A percentile compares a stretch with the other conserved stretches of the same genome.
Evolutionary conservation across 257 asterid species (phyloP).

Genomic region (Solanum ossicruentum): DNA sequence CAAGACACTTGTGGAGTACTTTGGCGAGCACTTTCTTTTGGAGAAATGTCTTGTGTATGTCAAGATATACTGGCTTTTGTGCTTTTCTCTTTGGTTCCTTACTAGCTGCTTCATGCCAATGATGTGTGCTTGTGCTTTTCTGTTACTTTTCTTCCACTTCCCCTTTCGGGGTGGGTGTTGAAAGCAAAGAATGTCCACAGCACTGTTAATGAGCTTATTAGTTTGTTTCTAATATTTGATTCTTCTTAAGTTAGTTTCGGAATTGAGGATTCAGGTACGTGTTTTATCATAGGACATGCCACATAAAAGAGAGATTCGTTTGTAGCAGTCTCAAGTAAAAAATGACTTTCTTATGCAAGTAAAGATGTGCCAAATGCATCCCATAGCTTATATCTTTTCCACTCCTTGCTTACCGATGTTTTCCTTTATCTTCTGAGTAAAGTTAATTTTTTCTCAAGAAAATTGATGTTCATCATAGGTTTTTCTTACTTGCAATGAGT

Average conservation of each 20-base stretch:
- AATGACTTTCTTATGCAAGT: not conserved
- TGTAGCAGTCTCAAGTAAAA: not conserved
- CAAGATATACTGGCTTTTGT: not conserved
- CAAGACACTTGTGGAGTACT: conserved; percentile 64
- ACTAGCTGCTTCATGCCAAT: not conserved
- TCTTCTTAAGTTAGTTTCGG: not conserved
- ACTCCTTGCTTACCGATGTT: not conserved
- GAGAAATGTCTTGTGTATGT: conserved; percentile 55
- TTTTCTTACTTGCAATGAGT: not conserved
- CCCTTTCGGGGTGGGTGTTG: not conserved
- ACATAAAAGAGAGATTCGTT: not conserved
- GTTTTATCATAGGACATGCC: not conserved
- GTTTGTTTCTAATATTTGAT: not conserved
- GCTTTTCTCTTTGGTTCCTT: not conserved
- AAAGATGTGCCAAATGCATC: not conserved
- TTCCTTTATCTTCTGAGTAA: not conserved
- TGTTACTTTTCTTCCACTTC: not conserved
- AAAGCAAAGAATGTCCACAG: not conserved
- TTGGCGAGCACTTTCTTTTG: conserved; percentile 57
- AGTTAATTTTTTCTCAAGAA: not conserved
- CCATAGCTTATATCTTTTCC: not conserved
- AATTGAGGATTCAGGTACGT: not conserved
- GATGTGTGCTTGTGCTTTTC: not conserved
- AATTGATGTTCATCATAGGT: not conserved
- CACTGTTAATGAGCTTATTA: not conserved